Conservation (phyloP, 179 eudicot genomes). For the Carnegiea gigantea region DNA sequence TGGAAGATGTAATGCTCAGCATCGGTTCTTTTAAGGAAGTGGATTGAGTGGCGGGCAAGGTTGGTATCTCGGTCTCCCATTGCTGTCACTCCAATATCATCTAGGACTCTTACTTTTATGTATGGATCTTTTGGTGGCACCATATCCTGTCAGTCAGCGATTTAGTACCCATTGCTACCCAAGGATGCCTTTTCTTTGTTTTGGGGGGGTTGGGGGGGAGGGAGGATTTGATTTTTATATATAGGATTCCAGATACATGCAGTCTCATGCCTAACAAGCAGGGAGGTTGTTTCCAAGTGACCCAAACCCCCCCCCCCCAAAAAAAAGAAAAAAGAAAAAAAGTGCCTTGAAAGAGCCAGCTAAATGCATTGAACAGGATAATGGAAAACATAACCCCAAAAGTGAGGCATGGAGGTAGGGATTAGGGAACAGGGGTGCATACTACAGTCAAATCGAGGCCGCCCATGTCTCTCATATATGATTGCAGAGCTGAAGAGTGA, state of each 20-base stretch:
- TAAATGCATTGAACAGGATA: too few relatives aligned
- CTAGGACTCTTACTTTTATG: conserved; percentile 84
- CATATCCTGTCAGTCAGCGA: conserved; percentile 55
- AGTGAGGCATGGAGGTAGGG: neutral
- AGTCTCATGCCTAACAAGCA: too few relatives aligned
- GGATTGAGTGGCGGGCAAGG: conserved; percentile 80
- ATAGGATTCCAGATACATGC: neutral
- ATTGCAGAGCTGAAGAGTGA: conserved; percentile 60
- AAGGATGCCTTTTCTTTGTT: neutral
- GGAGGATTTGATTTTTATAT: too few relatives aligned
- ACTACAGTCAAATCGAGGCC: conserved; percentile 87
- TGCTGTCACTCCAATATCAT: conserved; percentile 72
- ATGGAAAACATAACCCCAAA: neutral
- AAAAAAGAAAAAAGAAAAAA: too few relatives aligned
- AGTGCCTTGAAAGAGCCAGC: too few relatives aligned
- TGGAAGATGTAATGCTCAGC: conserved; percentile 84
- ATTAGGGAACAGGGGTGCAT: conserved; percentile 23
- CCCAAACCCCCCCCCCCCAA: too few relatives aligned
- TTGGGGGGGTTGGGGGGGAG: neutral
- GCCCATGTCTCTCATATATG: conserved; percentile 64
- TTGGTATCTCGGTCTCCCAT: conserved; percentile 75
- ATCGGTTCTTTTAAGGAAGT: conserved; percentile 81
- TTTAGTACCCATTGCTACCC: neutral
- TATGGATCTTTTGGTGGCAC: conserved; percentile 98
- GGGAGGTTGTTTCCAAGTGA: neutral